phyloP scores from a whole-genome alignment of 2,329 filamentous ascomycete species.

The Nothomitra cinnamomea region DNA sequence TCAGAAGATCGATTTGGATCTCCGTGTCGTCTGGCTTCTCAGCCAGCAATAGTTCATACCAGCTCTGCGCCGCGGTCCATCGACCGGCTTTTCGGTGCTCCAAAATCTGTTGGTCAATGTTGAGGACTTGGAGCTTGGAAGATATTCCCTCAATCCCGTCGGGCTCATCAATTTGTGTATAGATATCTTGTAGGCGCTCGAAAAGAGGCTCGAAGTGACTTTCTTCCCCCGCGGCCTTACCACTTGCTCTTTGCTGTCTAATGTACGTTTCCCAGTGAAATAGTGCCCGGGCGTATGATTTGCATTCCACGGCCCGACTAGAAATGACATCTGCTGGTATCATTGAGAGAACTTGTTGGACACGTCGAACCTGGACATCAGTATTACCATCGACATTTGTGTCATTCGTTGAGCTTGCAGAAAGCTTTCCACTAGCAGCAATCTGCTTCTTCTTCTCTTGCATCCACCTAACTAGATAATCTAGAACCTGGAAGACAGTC shows the following conservation, averaged over 20 bases:
- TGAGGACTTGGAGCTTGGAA: slow-evolving; percentile 67
- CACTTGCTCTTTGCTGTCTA: slow-evolving; percentile 32
- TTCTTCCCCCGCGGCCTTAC: slow-evolving; percentile 29
- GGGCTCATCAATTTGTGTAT: slow-evolving; percentile 93
- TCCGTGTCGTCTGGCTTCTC: slow-evolving; percentile 62
- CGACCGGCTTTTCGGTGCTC: slow-evolving; percentile 84
- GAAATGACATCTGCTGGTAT: slow-evolving; percentile 62
- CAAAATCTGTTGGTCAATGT: slow-evolving; percentile 82
- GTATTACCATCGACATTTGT: not conserved
- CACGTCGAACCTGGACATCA: slow-evolving; percentile 39
- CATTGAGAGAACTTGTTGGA: slow-evolving; percentile 54
- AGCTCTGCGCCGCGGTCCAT: slow-evolving; percentile 90
- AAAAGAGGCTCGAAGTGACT: slow-evolving; percentile 47
- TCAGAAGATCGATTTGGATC: slow-evolving; percentile 66
- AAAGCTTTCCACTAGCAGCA: slow-evolving; percentile 7
- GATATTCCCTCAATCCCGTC: slow-evolving; percentile 94
- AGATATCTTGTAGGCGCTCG: slow-evolving; percentile 76
- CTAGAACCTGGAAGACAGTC: slow-evolving; percentile 78
- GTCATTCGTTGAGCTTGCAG: slow-evolving; percentile 6
- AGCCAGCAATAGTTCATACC: slow-evolving; percentile 84
- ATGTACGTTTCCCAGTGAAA: slow-evolving; percentile 94
- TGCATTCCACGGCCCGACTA: slow-evolving; percentile 76
- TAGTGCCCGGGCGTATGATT: slow-evolving; percentile 77
- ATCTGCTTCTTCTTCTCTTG: slow-evolving; percentile 51
- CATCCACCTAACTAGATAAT: slow-evolving; percentile 83